These are phyloP conservation scores for Astrocystis sublimbata DNA, from an alignment of 495 filamentous ascomycete genomes.

Conservation along the genomic window DNA sequence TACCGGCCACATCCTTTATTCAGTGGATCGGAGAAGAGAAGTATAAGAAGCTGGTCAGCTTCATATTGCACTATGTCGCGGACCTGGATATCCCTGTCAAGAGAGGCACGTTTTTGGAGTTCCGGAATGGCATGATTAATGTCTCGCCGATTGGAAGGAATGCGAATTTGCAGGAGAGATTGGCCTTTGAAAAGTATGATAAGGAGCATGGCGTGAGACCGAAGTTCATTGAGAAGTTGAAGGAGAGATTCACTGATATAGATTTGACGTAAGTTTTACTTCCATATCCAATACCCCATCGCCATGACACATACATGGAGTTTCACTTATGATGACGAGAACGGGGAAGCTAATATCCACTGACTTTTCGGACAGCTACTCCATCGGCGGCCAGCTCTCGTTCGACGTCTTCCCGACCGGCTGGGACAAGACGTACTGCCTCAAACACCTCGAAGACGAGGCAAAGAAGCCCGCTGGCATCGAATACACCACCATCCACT, in stretches of 20 bases:
- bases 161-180: conserved; percentile 74
- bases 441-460: conserved; percentile 83
- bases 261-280: conserved; percentile 70
- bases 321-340: too few relatives aligned
- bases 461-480: conserved; percentile 66
- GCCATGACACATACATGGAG: too few relatives aligned
- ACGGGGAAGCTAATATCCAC: background rate
- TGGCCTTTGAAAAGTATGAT: conserved; percentile 79
- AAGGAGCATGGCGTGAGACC: conserved; percentile 69
- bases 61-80: conserved; percentile 84
- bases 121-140: conserved; percentile 97
- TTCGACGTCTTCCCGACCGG: conserved; percentile 97
- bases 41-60: conserved; percentile 86
- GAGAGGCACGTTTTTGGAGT: conserved; percentile 95
- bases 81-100: conserved; percentile 86
- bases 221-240: conserved; percentile 70
- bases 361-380: conserved; percentile 58
- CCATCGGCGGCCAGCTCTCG: conserved; percentile 93
- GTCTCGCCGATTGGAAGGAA: conserved; percentile 91
- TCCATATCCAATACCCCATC: background rate
- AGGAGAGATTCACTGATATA: conserved; percentile 77
- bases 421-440: conserved; percentile 99
- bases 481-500: conserved; percentile 85
- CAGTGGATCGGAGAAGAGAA: conserved; percentile 86
- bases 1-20: conserved; percentile 83